These are phyloP conservation scores for Carex cristatella DNA, from an alignment of 176 grass and related monocot species.

Conservation along the genomic window DNA sequence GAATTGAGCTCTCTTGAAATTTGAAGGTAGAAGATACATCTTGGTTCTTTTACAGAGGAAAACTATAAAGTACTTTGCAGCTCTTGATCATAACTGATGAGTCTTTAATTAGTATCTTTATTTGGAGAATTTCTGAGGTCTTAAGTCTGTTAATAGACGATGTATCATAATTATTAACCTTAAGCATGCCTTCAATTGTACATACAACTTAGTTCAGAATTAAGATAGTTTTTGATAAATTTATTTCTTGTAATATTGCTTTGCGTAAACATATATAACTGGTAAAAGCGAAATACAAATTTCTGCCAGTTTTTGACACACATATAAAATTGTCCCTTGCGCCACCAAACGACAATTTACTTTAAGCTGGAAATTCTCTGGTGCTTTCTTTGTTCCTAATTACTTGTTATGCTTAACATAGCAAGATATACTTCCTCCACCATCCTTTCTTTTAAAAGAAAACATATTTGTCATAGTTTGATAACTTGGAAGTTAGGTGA, in stretches of 20 bases:
- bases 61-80: not conserved
- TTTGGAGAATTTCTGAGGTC: not conserved
- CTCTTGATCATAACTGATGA: not conserved
- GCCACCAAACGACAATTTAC: not conserved
- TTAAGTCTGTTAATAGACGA: not conserved
- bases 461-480: not conserved
- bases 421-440: not conserved
- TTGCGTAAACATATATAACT: not conserved
- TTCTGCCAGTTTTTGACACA: not conserved
- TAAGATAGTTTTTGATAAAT: not conserved
- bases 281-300: not conserved
- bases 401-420: not conserved
- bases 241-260: not conserved
- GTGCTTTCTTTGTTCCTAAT: not conserved
- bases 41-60: not conserved
- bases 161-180: not conserved
- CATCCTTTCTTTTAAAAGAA: not conserved
- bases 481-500: not conserved
- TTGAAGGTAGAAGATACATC: not conserved
- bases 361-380: constrained; percentile 5
- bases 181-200: not conserved
- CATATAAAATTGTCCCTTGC: not conserved
- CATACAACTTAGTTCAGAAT: not conserved
- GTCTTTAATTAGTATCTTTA: not conserved
- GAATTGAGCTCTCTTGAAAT: not conserved